Percentiles rank a stretch among this genome's conserved stretches.
phyloP scores from a whole-genome alignment of 1,139 yeast genomes.

The Yamadazyma membranifaciens region DNA sequence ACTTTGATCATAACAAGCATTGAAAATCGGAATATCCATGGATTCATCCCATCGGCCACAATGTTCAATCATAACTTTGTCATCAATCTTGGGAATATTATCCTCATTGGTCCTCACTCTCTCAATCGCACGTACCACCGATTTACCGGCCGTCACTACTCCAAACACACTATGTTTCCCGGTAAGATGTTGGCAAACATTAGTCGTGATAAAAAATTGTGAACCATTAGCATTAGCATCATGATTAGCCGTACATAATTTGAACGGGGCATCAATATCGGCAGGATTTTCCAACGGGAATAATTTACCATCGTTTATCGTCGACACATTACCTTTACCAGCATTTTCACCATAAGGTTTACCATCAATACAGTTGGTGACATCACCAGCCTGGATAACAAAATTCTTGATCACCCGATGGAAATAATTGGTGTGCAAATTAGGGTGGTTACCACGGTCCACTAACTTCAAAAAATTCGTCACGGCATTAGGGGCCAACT shows the following conservation, averaged over 20 bases:
- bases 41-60: conserved; percentile 67
- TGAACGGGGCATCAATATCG: conserved; percentile 46
- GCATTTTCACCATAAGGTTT: conserved; percentile 28
- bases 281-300: conserved; percentile 65
- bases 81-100: conserved; percentile 34
- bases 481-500: conserved; percentile 58
- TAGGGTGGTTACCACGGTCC: conserved; percentile 22
- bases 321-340: conserved; percentile 58
- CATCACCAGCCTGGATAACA: conserved; percentile 78
- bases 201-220: conserved; percentile 78
- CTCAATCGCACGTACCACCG: conserved; percentile 67
- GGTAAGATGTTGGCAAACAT: conserved; percentile 67
- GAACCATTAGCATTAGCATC: conserved; percentile 58
- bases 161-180: conserved; percentile 84
- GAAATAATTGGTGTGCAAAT: conserved; percentile 49
- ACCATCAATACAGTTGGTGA: conserved; percentile 27
- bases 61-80: conserved; percentile 49
- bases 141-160: conserved; percentile 58
- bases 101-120: conserved; percentile 41
- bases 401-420: conserved; percentile 76
- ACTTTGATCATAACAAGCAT: conserved; percentile 57
- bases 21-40: conserved; percentile 53
- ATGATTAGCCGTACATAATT: conserved; percentile 71
- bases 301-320: conserved; percentile 25
- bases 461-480: conserved; percentile 53